These are phyloP conservation scores for Articulospora tetracladia DNA, from an alignment of 495 filamentous ascomycete genomes.

Conservation along the genomic window DNA sequence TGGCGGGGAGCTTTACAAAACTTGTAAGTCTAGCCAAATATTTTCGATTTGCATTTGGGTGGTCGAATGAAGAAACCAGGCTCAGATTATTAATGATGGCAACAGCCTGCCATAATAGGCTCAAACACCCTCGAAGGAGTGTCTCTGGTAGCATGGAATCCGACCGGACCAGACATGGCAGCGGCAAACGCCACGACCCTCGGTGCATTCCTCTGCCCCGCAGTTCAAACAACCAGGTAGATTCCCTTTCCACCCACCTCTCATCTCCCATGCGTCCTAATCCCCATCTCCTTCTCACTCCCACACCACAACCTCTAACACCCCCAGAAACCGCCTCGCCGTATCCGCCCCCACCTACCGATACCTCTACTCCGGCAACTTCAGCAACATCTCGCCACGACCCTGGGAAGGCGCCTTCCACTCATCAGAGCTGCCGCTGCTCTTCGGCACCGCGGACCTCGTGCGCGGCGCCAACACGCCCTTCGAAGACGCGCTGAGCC, in stretches of 20 bases:
- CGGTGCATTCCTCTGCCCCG: slow-evolving; percentile 8
- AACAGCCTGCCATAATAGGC: slow-evolving; percentile 35
- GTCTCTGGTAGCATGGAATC: slow-evolving; percentile 29
- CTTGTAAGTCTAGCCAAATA: slow-evolving; percentile 3
- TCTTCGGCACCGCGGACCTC: slow-evolving; percentile 39
- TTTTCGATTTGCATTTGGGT: background rate
- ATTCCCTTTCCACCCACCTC: slow-evolving; percentile 15
- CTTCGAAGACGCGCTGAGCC: slow-evolving; percentile 33
- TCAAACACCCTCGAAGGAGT: slow-evolving; percentile 39
- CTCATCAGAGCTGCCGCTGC: slow-evolving; percentile 36
- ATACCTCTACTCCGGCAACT: slow-evolving; percentile 49
- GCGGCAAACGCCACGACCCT: slow-evolving; percentile 15
- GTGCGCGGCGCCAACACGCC: slow-evolving; percentile 26
- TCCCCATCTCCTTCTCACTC: slow-evolving; percentile 35
- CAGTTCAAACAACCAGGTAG: slow-evolving; percentile 11
- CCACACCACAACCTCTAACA: too few species aligned
- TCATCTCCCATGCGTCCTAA: slow-evolving; percentile 32
- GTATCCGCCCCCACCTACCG: slow-evolving; percentile 38
- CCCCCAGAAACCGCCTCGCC: slow-evolving; percentile 12
- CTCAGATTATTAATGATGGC: too few species aligned
- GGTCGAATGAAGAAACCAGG: background rate
- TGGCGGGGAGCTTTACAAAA: slow-evolving; percentile 10
- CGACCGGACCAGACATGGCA: slow-evolving; percentile 29
- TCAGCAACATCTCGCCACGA: slow-evolving; percentile 55
- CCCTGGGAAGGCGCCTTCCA: slow-evolving; percentile 44